Base-by-base conservation (phyloP, 192 early-diverging fungal species). In the Backusella australiensis region DNA sequence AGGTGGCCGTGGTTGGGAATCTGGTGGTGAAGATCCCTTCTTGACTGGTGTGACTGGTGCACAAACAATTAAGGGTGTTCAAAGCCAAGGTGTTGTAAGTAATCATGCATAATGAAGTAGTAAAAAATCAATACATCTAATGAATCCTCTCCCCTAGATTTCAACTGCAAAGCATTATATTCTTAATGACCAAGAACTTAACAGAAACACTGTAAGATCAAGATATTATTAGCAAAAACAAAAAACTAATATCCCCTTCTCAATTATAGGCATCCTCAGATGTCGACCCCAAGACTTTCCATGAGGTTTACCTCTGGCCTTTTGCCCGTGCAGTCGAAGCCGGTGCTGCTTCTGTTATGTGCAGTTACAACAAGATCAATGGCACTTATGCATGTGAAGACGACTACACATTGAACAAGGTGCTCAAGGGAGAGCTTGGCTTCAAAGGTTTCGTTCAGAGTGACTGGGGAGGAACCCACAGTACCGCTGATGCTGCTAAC, bases 301-400 rank as follows among this genome's bases (percentile, higher is more conserved):
- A 88, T 35, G 90, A 91, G 75, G 73, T 92, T 17, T 91, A 91
- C 73, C 41, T 89, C 11, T 79, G 72, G 44, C 88, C 90, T n/a
- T 91, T 93, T 74, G 79, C 87, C 66, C 86, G 81, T 19, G 77
- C 75, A 21, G 71, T 85, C 19, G 89, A 86, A 36, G 87, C 84
- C 66, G 91, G 88, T 38, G 84, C 83, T 34, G 88, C 70, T 66
- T 78, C 89, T 26, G 68, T 91, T 35, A 91, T 91, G 90, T 89
- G 91, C 65, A 29, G 84, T 9, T 91, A 91, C 82, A 92, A 92
- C 71, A 21, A 36, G 23, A n/a, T 93, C n/a, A 91, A 93, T 77
- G 77, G 80, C 32, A 80, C 80, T 6, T 82, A 86, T 67, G 82
- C 87, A 4, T 91, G 91, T 79, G 80, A 89, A 79, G 84, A 87